Conservation (phyloP, 257 asterid genomes). For the Cinchona pubescens region DNA sequence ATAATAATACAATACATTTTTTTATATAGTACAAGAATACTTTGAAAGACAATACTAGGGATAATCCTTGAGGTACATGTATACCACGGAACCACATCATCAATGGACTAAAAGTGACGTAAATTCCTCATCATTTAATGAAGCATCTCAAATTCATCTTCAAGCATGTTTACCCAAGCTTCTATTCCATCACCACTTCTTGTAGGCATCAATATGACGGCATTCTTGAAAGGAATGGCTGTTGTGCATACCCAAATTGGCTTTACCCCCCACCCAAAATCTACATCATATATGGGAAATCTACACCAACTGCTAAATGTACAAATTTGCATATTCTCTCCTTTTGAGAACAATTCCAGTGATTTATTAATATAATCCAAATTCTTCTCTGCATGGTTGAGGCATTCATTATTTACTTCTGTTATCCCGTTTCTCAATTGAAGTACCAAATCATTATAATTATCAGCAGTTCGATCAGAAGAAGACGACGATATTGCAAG, state of each 20-base stretch:
- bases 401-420: slow-evolving; percentile 17
- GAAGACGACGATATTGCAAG: slow-evolving; percentile 4
- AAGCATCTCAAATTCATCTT: slow-evolving; percentile 4
- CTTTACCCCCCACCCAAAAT: slow-evolving; percentile 24
- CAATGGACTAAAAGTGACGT: background rate
- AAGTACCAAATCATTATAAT: slow-evolving; percentile 13
- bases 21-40: background rate
- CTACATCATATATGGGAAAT: slow-evolving; percentile 13
- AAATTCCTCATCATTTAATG: slow-evolving; percentile 5
- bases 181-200: slow-evolving; percentile 41
- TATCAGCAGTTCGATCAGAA: background rate
- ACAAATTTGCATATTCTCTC: no score
- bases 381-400: background rate
- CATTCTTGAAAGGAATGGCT: slow-evolving; percentile 12
- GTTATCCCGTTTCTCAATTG: slow-evolving; percentile 26
- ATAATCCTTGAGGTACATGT: background rate
- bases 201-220: slow-evolving; percentile 19
- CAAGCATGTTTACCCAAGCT: slow-evolving; percentile 34
- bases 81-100: background rate
- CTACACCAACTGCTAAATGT: slow-evolving; percentile 20
- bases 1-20: no score
- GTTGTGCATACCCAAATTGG: no score
- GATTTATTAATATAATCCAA: no score
- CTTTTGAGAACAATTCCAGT: no score
- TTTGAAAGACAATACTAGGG: background rate